Evolutionary conservation across 2,329 filamentous ascomycete species (phyloP), one percentile per base, ranked within the genome.

Genomic region (Pseudopithomyces chartarum): DNA sequence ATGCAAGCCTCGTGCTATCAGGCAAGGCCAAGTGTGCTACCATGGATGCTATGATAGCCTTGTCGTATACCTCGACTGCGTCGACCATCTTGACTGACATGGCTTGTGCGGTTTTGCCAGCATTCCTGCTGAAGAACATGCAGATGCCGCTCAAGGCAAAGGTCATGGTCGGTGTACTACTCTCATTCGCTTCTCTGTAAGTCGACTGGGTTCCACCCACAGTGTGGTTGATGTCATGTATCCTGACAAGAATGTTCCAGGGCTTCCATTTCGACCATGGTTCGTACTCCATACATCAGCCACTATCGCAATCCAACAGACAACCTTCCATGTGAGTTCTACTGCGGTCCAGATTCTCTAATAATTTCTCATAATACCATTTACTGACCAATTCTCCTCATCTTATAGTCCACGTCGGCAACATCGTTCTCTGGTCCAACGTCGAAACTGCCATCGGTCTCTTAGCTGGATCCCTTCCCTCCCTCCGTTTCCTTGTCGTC

Each of bases 341-440:
- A 44, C 20, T 26, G 11, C 20, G 10, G 7, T 26, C 22, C 42
- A 23, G 15, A 8, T 12, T 20, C 12, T 26, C 23, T 26, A 11
- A 20, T 12, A 5, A 12, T 13, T 13, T 44, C 26, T 1, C 26
- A 29, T 3, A 15, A 44, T 11, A 1, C 2, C 10, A 20, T 44
- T 26, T 22, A 26, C 42, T 44, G 42, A 44, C 42, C 22, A 22
- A 44, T 19, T 44, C 42, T 26, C 10, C 22, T 11, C 22, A 44
- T 26, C 6, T 23, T 11, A 10, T 12, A 44, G 42, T 44, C 7
- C 42, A 44, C 42, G 15, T 44, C 11, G 42, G 42, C 42, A 44
- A 44, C 22, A 44, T 44, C n/a, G 42, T 44, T 22, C 42, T 44
- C 22, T 44, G 42, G 42, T 44, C 42, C 22, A 44, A 44, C n/a